phyloP scores from a whole-genome alignment of 192 early-diverging fungal species.

The Backusella sp. region DNA sequence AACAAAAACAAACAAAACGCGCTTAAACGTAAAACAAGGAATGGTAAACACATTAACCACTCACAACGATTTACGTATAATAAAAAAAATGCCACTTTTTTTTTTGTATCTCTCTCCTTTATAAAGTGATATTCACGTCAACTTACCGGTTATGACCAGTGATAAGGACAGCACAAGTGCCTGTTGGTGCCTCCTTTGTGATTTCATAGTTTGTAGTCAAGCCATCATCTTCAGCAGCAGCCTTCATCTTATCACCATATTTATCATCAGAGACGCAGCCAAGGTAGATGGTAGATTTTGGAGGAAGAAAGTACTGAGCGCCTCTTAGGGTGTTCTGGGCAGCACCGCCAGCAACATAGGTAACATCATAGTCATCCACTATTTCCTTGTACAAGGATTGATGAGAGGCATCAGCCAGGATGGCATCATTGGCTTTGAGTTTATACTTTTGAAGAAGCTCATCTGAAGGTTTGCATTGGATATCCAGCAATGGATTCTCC shows the following conservation, averaged over 20 bases:
- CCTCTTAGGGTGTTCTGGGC: constrained; percentile 93
- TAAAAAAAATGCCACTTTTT: background rate
- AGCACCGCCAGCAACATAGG: constrained; percentile 94
- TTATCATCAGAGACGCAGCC: constrained; percentile 89
- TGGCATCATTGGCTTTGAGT: constrained; percentile 93
- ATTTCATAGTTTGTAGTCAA: constrained; percentile 89
- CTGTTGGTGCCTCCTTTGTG: constrained; percentile 73
- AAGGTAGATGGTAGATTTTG: constrained; percentile 85
- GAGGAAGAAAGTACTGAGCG: constrained; percentile 84
- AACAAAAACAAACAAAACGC: background rate
- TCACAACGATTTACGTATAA: background rate
- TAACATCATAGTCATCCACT: constrained; percentile 62
- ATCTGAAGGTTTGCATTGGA: constrained; percentile 76
- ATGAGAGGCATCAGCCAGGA: constrained; percentile 89
- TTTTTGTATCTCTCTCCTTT: background rate
- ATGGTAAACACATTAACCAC: background rate
- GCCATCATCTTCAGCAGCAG: constrained; percentile 79
- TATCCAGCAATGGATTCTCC: constrained; percentile 98
- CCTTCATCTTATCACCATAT: constrained; percentile 70
- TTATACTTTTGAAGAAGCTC: constrained; percentile 76
- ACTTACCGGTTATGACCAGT: constrained; percentile 70
- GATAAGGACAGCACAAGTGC: constrained; percentile 93
- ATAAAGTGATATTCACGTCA: background rate
- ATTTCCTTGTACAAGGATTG: constrained; percentile 84
- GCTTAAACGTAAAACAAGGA: background rate